phyloP scores from a whole-genome alignment of 1,284 basidiomycete genomes.

The Serendipita sp. region DNA sequence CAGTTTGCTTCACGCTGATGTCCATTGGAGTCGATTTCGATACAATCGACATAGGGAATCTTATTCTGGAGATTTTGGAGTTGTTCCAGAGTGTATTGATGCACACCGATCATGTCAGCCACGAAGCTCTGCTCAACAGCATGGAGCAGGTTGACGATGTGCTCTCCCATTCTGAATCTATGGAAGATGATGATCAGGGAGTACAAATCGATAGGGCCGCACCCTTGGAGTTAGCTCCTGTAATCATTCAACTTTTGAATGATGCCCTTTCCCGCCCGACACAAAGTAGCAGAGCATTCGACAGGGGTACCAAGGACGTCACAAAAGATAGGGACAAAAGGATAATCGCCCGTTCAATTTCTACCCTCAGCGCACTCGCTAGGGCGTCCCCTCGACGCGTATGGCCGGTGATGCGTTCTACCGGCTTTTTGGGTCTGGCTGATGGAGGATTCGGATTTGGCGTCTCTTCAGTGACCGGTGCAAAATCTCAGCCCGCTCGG shows the following conservation, averaged over 20 bases:
- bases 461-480: constrained; percentile 24
- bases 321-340: constrained; percentile 26
- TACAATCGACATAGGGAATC: constrained; percentile 39
- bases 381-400: constrained; percentile 62
- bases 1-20: constrained; percentile 27
- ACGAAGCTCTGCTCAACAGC: constrained; percentile 16
- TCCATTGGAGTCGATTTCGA: constrained; percentile 54
- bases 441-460: constrained; percentile 33
- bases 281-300: not conserved
- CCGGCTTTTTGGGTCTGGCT: constrained; percentile 34
- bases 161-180: constrained; percentile 35
- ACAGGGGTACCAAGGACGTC: constrained; percentile 15
- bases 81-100: constrained; percentile 64
- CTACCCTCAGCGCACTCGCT: constrained; percentile 63
- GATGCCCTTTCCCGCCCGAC: constrained; percentile 51
- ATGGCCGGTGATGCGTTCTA: constrained; percentile 75
- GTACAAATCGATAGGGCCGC: constrained; percentile 31
- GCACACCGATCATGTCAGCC: constrained; percentile 42
- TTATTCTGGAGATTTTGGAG: constrained; percentile 62
- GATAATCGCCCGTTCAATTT: constrained; percentile 67
- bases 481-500: not conserved
- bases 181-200: constrained; percentile 30
- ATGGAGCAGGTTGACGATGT: constrained; percentile 53
- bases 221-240: constrained; percentile 50
- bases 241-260: constrained; percentile 73